Conservation (phyloP, 1,284 basidiomycete genomes). For the Cystobasidium pallidum region DNA sequence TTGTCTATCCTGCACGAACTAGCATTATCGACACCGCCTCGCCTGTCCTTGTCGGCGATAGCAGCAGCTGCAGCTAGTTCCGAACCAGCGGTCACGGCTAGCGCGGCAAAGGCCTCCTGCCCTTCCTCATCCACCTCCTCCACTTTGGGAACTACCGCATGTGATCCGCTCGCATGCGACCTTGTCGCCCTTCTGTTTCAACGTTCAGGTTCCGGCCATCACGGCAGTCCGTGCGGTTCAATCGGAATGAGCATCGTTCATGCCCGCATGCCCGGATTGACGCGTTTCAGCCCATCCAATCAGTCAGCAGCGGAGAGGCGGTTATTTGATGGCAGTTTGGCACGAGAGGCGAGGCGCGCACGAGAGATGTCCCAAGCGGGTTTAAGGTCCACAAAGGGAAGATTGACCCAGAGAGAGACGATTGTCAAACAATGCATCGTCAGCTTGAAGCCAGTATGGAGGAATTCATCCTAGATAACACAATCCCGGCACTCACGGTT, state of each 20-base stretch:
- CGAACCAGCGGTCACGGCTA: too few relatives aligned
- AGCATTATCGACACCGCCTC: too few relatives aligned
- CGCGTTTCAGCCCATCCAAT: constrained; percentile 6
- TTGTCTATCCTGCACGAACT: too few relatives aligned
- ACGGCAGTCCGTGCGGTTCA: too few relatives aligned
- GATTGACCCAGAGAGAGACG: neutral
- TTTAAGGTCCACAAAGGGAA: neutral
- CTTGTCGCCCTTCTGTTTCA: too few relatives aligned
- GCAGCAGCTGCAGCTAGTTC: neutral
- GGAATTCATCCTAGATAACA: too few relatives aligned
- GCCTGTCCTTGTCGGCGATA: neutral
- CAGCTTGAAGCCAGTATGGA: too few relatives aligned
- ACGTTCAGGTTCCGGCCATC: too few relatives aligned
- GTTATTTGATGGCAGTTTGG: neutral
- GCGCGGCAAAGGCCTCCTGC: neutral
- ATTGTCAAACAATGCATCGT: too few relatives aligned
- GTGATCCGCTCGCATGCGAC: neutral
- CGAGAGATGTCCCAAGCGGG: neutral
- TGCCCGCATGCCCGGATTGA: too few relatives aligned
- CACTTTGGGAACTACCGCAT: constrained; percentile 8
- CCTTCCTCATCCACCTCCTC: neutral
- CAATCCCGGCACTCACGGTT: neutral
- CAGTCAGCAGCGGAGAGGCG: neutral
- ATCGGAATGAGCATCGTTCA: too few relatives aligned
- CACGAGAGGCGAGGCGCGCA: neutral